Conservation (phyloP, 805 yeast species). For the Wickerhamiella alocasiicola region DNA sequence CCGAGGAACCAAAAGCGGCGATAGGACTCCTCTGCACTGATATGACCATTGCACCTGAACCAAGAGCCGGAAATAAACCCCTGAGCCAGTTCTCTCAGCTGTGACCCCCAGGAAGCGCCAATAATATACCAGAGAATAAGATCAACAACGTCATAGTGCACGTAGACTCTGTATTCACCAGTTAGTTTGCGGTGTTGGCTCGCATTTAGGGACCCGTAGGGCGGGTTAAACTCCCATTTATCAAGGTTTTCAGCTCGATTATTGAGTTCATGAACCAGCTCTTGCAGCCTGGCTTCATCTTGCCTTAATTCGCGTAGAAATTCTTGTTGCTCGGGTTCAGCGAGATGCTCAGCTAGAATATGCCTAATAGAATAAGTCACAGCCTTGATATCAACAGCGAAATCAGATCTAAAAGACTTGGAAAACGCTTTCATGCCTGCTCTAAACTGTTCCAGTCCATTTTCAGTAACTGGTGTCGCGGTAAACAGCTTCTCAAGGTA, state of each 20-base stretch:
- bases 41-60: no score
- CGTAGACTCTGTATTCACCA: conserved; percentile 7
- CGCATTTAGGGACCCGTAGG: neutral
- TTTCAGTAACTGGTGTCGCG: no score
- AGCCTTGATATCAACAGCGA: neutral
- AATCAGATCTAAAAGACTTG: neutral
- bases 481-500: neutral
- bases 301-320: neutral
- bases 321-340: neutral
- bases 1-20: neutral
- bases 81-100: neutral
- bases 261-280: conserved; percentile 2
- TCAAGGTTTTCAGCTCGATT: neutral
- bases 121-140: neutral
- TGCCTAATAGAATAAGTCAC: neutral
- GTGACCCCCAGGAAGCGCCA: neutral
- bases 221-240: neutral
- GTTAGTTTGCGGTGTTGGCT: conserved; percentile 3
- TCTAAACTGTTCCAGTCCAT: no score
- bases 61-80: neutral
- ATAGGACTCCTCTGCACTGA: neutral
- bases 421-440: neutral
- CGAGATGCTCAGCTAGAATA: neutral
- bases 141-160: conserved; percentile 2
- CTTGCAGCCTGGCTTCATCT: neutral